Conservation (phyloP, 148 eudicot species). For the Gaultheria prostrata region DNA sequence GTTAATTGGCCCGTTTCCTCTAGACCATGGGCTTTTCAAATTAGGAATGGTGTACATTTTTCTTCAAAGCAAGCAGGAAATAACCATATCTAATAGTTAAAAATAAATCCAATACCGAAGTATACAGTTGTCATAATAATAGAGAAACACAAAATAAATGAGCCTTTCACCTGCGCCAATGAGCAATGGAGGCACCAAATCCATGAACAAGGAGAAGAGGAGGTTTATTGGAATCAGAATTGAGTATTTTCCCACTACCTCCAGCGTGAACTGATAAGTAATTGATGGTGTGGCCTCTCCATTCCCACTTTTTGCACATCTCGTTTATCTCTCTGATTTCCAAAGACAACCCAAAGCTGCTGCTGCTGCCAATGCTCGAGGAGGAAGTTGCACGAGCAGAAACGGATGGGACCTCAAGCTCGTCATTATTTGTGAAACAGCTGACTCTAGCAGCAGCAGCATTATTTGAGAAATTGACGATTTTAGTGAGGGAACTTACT, state of each 20-base stretch:
- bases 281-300: slow-evolving; percentile 64
- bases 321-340: slow-evolving; percentile 53
- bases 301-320: slow-evolving; percentile 54
- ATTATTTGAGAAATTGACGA: background rate
- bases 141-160: background rate
- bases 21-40: background rate
- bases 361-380: background rate
- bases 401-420: background rate
- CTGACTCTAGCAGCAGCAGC: background rate
- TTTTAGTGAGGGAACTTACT: background rate
- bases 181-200: slow-evolving; percentile 91
- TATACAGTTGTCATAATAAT: background rate
- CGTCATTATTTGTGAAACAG: background rate
- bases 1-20: background rate
- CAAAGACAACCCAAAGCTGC: slow-evolving; percentile 23
- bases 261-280: slow-evolving; percentile 42
- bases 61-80: too few species aligned
- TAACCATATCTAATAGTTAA: too few species aligned
- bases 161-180: slow-evolving; percentile 72
- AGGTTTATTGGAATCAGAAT: slow-evolving; percentile 16
- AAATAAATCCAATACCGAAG: background rate
- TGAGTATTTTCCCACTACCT: slow-evolving; percentile 16
- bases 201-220: slow-evolving; percentile 91
- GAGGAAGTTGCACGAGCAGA: background rate
- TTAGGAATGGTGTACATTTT: too few species aligned